These are phyloP conservation scores for Mycocentrospora acerina DNA, from an alignment of 2,329 filamentous ascomycete species.

Conservation along the genomic window DNA sequence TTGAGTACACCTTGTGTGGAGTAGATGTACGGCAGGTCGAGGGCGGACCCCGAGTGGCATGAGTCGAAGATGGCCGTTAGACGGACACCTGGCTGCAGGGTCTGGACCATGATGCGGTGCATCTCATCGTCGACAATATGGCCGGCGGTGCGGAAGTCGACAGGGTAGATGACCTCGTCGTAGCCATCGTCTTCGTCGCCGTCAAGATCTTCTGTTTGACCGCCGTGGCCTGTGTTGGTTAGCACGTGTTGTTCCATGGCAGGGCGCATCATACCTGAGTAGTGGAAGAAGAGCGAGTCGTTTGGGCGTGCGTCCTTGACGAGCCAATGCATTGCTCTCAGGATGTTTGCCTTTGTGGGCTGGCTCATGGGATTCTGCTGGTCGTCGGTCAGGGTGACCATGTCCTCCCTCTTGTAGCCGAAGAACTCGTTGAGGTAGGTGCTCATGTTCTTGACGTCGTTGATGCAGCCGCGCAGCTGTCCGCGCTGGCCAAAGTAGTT, in stretches of 20 bases:
- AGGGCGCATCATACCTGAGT: conserved; percentile 66
- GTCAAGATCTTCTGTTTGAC: conserved; percentile 77
- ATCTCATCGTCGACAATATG: conserved; percentile 84
- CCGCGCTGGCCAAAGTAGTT: conserved; percentile 95
- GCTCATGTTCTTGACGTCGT: conserved; percentile 97
- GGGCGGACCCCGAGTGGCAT: conserved; percentile 75
- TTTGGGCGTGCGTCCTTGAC: conserved; percentile 91
- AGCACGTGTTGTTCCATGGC: neutral
- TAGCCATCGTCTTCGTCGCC: conserved; percentile 81
- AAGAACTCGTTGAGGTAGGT: conserved; percentile 85
- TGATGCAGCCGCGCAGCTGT: conserved; percentile 90
- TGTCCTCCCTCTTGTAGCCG: conserved; percentile 91
- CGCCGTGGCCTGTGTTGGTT: conserved; percentile 66
- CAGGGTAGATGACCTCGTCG: conserved; percentile 81
- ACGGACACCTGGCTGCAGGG: conserved; percentile 79
- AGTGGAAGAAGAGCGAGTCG: conserved; percentile 97
- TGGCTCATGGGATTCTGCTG: conserved; percentile 97
- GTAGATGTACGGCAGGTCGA: conserved; percentile 79
- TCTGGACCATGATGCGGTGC: conserved; percentile 75
- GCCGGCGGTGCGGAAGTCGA: conserved; percentile 76
- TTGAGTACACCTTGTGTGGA: conserved; percentile 78
- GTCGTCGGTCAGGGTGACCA: conserved; percentile 95
- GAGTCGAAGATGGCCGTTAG: conserved; percentile 80
- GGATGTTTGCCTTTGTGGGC: conserved; percentile 91
- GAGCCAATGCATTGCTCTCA: conserved; percentile 96